These are phyloP conservation scores for Nigrograna mackinnonii DNA, from an alignment of 2,329 filamentous ascomycete species.

Conservation along the genomic window DNA sequence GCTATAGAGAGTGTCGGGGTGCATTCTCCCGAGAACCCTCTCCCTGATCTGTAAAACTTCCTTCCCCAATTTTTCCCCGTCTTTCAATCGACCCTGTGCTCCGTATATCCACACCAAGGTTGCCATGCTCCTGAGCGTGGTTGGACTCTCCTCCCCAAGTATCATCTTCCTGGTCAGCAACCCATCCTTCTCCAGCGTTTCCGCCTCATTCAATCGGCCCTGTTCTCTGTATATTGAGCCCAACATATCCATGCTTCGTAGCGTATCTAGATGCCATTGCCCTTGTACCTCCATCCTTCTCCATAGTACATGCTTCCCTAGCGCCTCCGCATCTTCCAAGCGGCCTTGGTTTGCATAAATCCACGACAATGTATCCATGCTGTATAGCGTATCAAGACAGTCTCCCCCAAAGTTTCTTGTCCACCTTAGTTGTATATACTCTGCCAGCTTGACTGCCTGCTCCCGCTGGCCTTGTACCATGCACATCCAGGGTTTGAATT, in stretches of 20 bases:
- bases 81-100: too few relatives aligned
- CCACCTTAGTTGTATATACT: too few relatives aligned
- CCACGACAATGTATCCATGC: too few relatives aligned
- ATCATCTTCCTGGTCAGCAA: constrained; percentile 6
- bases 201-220: constrained; percentile 8
- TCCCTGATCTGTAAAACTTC: too few relatives aligned
- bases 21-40: too few relatives aligned
- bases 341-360: constrained; percentile 3
- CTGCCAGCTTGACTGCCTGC: too few relatives aligned
- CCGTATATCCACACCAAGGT: not conserved
- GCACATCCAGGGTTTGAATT: too few relatives aligned
- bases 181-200: constrained; percentile 5
- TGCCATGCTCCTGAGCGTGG: constrained; percentile 1
- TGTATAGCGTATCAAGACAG: too few relatives aligned
- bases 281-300: constrained; percentile 7
- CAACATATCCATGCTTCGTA: not conserved
- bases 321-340: constrained; percentile 9
- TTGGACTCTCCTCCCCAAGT: constrained; percentile 9
- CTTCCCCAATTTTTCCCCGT: too few relatives aligned
- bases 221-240: not conserved
- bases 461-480: too few relatives aligned
- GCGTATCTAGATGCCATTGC: constrained; percentile 6
- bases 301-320: constrained; percentile 4
- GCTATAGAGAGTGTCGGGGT: too few relatives aligned
- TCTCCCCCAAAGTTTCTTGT: too few relatives aligned